Percentiles rank a stretch among this genome's conserved stretches.
These are phyloP conservation scores for Pseudogymnoascus sp. DNA, from an alignment of 2,329 filamentous ascomycete genomes.

Conservation along the genomic window DNA sequence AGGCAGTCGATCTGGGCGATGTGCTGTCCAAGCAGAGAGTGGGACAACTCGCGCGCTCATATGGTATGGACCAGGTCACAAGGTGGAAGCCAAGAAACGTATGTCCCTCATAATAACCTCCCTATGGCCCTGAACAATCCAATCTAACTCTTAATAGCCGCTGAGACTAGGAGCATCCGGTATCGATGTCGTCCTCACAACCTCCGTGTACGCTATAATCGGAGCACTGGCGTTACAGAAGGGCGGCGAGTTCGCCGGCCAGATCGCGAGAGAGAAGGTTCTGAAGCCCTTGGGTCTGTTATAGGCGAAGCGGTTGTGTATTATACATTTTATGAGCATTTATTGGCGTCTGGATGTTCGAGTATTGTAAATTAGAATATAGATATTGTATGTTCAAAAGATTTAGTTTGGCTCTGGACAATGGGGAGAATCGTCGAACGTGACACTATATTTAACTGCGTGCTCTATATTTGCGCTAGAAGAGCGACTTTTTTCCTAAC, in stretches of 20 bases:
- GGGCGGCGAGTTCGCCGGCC: constrained; percentile 69
- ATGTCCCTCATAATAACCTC: constrained; percentile 28
- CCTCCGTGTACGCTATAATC: constrained; percentile 76
- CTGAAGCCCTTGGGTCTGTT: constrained; percentile 27
- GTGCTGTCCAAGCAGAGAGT: constrained; percentile 60
- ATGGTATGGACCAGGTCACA: constrained; percentile 67
- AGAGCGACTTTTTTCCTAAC: not conserved
- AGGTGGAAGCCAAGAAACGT: constrained; percentile 86
- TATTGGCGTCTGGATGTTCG: constrained; percentile 18
- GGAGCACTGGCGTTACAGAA: constrained; percentile 86
- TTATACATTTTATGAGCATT: constrained; percentile 9
- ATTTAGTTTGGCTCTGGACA: not conserved
- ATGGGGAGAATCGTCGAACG: not conserved
- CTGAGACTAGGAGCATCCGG: constrained; percentile 67
- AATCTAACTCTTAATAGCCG: constrained; percentile 36
- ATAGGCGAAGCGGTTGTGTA: constrained; percentile 19
- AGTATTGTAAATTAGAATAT: constrained; percentile 23
- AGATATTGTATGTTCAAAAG: constrained; percentile 3
- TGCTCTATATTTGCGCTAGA: not conserved
- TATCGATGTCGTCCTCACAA: constrained; percentile 64
- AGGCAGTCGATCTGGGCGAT: constrained; percentile 49
- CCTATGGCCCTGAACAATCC: not conserved
- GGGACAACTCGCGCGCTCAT: constrained; percentile 57
- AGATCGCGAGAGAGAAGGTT: constrained; percentile 62
- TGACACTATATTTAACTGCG: not conserved